These are phyloP conservation scores for Phallus indusiatus DNA, from an alignment of 768 basidiomycete species.

Conservation along the genomic window DNA sequence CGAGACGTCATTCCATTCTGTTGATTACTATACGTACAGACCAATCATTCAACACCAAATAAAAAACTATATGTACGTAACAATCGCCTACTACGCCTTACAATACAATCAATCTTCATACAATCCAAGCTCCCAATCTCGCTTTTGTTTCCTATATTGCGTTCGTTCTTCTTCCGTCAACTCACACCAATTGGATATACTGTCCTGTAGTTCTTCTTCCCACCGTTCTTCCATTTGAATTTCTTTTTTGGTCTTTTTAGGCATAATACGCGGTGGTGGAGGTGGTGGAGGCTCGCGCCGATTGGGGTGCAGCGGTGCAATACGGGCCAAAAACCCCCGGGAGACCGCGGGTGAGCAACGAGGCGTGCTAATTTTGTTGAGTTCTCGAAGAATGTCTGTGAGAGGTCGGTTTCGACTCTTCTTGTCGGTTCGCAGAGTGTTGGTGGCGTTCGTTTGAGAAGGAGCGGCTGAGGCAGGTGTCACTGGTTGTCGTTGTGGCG, in stretches of 20 bases:
- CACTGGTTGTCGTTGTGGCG: too few relatives aligned
- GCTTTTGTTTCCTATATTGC: constrained; percentile 48
- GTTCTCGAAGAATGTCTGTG: constrained; percentile 1
- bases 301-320: constrained; percentile 71
- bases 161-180: constrained; percentile 39
- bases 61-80: too few relatives aligned
- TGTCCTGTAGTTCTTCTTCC: constrained; percentile 66
- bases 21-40: too few relatives aligned
- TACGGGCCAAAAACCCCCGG: constrained; percentile 48
- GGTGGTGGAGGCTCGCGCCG: constrained; percentile 67
- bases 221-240: constrained; percentile 67
- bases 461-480: too few relatives aligned
- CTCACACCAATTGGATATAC: constrained; percentile 55
- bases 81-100: background rate
- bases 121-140: constrained; percentile 51
- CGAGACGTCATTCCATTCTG: too few relatives aligned
- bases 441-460: too few relatives aligned
- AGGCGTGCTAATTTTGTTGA: constrained; percentile 19
- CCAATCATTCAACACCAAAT: too few relatives aligned
- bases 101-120: constrained; percentile 35
- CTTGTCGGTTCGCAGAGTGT: too few relatives aligned
- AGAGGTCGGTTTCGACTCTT: constrained; percentile 1
- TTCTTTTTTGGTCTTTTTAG: constrained; percentile 73
- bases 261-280: constrained; percentile 53
- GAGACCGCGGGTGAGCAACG: constrained; percentile 60